phyloP scores from a whole-genome alignment of 1,139 yeast species.

The Petasospora rhodanensis region DNA sequence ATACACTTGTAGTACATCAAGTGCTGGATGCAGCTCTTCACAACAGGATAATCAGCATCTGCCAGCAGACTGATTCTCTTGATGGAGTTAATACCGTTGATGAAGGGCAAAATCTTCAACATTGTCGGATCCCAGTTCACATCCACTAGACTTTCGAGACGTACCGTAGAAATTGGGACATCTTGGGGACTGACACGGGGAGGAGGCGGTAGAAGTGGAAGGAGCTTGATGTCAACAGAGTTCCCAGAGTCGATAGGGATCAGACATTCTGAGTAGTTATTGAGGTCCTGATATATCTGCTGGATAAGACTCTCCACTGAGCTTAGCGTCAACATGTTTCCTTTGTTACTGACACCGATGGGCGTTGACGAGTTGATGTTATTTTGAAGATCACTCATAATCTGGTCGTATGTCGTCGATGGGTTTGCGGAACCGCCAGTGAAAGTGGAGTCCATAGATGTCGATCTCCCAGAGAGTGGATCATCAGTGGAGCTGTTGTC shows the following conservation, averaged over 20 bases:
- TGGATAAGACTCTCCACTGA: conserved; percentile 78
- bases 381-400: conserved; percentile 25
- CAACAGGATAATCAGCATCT: conserved; percentile 72
- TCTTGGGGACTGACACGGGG: conserved; percentile 56
- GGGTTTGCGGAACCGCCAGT: conserved; percentile 5
- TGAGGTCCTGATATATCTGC: conserved; percentile 88
- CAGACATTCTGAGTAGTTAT: conserved; percentile 91
- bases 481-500: too few relatives aligned
- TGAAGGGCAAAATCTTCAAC: conserved; percentile 79
- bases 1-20: conserved; percentile 86
- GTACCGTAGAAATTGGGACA: conserved; percentile 85
- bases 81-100: conserved; percentile 84
- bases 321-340: conserved; percentile 40
- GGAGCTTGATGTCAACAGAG: conserved; percentile 85
- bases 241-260: conserved; percentile 89
- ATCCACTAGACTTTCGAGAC: conserved; percentile 66
- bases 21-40: conserved; percentile 87
- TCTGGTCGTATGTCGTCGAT: conserved; percentile 24
- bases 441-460: conserved; percentile 17
- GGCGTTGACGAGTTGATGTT: conserved; percentile 23
- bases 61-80: conserved; percentile 74
- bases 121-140: conserved; percentile 97
- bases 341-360: conserved; percentile 21
- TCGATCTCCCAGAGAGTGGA: conserved; percentile 15
- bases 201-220: conserved; percentile 84